Evolutionary conservation across 164 flowering plant species (phyloP).

Genomic region (Chloranthus sessilifolius): DNA sequence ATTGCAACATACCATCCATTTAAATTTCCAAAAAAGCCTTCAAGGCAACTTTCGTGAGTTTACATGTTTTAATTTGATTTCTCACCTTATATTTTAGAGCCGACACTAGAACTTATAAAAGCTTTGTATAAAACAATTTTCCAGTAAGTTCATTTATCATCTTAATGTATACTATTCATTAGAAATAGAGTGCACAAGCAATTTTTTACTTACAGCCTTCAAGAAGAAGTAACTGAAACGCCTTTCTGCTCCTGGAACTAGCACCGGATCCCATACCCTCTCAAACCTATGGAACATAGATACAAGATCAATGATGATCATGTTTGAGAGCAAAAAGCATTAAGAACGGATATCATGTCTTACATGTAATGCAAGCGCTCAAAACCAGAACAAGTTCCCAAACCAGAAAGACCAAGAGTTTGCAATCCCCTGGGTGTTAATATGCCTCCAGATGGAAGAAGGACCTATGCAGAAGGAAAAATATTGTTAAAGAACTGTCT

Average conservation of each 20-base stretch:
- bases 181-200: background rate
- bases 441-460: conserved; percentile 87
- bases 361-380: conserved; percentile 95
- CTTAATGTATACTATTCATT: background rate
- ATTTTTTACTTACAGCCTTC: conserved; percentile 57
- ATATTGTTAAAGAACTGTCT: background rate
- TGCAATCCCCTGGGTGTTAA: conserved; percentile 86
- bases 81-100: too few relatives aligned
- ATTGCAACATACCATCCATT: too few relatives aligned
- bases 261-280: conserved; percentile 88
- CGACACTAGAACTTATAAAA: too few relatives aligned
- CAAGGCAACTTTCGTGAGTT: too few relatives aligned
- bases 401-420: conserved; percentile 69
- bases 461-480: conserved; percentile 39
- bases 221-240: conserved; percentile 71
- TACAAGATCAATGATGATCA: conserved; percentile 4
- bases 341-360: conserved; percentile 11
- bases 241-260: conserved; percentile 68
- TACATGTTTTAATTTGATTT: too few relatives aligned
- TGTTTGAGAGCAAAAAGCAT: background rate
- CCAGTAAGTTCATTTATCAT: background rate
- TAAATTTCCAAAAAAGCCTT: too few relatives aligned
- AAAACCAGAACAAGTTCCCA: conserved; percentile 88
- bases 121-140: too few relatives aligned
- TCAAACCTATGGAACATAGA: conserved; percentile 56